Conservation (phyloP, 352 stramenopile species). For the Thraustochytrium striatum region DNA sequence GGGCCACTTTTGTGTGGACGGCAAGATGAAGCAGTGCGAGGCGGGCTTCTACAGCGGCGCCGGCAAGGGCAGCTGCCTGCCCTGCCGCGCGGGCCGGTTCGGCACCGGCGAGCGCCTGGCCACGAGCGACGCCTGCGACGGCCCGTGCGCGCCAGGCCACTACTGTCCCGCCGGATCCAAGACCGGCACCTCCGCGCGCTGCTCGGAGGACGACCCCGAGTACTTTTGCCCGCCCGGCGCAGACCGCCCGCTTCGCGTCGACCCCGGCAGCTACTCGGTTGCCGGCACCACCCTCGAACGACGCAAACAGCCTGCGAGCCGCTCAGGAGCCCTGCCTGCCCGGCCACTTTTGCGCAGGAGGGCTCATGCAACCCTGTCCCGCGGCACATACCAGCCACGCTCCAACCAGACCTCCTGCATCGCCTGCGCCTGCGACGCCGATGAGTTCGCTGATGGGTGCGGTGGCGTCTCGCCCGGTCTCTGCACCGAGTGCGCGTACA, state of each 20-base stretch:
- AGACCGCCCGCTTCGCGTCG: not conserved
- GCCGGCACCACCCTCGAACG: not conserved
- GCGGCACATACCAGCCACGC: not conserved
- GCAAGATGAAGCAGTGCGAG: not conserved
- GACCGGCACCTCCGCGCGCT: not conserved
- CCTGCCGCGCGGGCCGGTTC: not conserved
- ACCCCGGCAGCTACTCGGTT: not conserved
- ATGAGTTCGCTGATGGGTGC: slow-evolving; percentile 1
- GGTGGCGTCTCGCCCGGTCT: not conserved
- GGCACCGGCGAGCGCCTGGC: not conserved
- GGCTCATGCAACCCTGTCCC: not conserved
- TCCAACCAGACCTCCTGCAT: not conserved
- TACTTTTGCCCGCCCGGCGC: not conserved
- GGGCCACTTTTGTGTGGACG: not conserved
- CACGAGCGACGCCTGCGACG: not conserved
- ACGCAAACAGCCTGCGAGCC: not conserved
- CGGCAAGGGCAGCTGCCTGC: not conserved
- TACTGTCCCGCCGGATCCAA: slow-evolving; percentile 7
- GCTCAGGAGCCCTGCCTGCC: not conserved
- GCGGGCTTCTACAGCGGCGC: not conserved
- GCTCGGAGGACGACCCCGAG: not conserved
- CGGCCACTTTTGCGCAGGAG: not conserved
- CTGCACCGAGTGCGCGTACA: not conserved
- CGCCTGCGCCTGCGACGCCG: not conserved
- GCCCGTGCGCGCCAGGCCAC: not conserved